Evolutionary conservation across 371 early-diverging fungal genomes (phyloP).

Genomic region (Syncephalastrum sp.): DNA sequence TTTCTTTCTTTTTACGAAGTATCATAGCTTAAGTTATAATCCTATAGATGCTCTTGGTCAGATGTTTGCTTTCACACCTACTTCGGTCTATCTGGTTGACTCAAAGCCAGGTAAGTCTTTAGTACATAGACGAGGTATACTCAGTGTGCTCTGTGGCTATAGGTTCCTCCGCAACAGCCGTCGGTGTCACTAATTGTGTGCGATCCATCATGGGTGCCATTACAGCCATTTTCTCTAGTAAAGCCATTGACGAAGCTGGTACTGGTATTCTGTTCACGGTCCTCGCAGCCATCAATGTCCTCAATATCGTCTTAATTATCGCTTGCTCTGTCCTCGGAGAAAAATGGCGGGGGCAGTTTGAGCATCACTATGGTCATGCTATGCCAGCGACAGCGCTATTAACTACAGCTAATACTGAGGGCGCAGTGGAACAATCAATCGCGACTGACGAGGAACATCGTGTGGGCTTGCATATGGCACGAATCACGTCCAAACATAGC

Average conservation of each 20-base stretch:
- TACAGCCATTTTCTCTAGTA: slow-evolving; percentile 21
- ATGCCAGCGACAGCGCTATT: neutral
- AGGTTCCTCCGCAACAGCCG: slow-evolving; percentile 33
- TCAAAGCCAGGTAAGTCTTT: slow-evolving; percentile 9
- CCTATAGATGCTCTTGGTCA: slow-evolving; percentile 26
- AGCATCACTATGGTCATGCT: slow-evolving; percentile 1
- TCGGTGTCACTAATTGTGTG: slow-evolving; percentile 36
- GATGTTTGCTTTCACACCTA: slow-evolving; percentile 23
- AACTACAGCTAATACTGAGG: neutral
- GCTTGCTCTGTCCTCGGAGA: slow-evolving; percentile 17
- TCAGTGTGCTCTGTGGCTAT: slow-evolving; percentile 14
- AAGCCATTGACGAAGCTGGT: slow-evolving; percentile 19
- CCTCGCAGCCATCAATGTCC: slow-evolving; percentile 18
- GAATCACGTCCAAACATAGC: slow-evolving; percentile 15
- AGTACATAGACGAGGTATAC: neutral
- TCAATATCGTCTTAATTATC: slow-evolving; percentile 19
- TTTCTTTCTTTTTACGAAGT: neutral
- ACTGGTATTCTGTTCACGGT: slow-evolving; percentile 27
- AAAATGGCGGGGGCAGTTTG: slow-evolving; percentile 25
- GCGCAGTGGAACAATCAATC: neutral
- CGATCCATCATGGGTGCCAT: slow-evolving; percentile 37
- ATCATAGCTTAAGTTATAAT: neutral
- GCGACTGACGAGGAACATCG: slow-evolving; percentile 5
- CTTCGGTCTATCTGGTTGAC: slow-evolving; percentile 19
- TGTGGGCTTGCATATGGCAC: slow-evolving; percentile 6